A percentile compares a stretch with the other conserved stretches of the same genome.
These are phyloP conservation scores for Thermothielavioides terrestris DNA, from an alignment of 495 filamentous ascomycete species.

Conservation along the genomic window DNA sequence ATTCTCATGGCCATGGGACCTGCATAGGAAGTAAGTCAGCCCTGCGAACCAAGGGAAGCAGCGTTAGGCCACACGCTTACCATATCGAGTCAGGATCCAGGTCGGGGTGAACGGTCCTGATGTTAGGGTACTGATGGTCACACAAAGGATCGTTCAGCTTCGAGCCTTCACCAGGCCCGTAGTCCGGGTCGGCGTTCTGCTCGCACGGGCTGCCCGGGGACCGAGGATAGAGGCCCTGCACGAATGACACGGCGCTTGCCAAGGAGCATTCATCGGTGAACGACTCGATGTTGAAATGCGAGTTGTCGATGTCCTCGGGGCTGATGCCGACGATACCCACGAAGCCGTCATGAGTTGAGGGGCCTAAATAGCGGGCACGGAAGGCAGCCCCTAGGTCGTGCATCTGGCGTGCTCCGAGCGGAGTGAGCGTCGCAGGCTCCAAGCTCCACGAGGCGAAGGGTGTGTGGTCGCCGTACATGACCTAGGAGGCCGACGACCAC, in stretches of 20 bases:
- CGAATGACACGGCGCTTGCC: constrained; percentile 30
- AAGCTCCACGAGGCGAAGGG: constrained; percentile 17
- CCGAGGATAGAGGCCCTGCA: constrained; percentile 39
- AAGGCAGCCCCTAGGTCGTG: constrained; percentile 28
- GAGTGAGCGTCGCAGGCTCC: constrained; percentile 25
- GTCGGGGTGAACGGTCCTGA: constrained; percentile 17
- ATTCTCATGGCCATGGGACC: constrained; percentile 25
- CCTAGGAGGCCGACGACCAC: constrained; percentile 37
- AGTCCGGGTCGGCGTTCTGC: constrained; percentile 12
- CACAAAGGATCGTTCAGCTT: constrained; percentile 29
- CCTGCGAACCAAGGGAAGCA: too few relatives aligned
- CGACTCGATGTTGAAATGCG: constrained; percentile 28
- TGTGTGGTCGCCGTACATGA: constrained; percentile 36
- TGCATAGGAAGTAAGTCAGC: constrained; percentile 1
- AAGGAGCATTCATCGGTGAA: constrained; percentile 26
- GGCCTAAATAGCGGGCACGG: constrained; percentile 30
- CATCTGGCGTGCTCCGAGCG: constrained; percentile 35
- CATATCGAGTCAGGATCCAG: constrained; percentile 29
- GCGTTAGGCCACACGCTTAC: constrained; percentile 13
- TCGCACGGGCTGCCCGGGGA: constrained; percentile 8
- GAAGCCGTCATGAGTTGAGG: constrained; percentile 13
- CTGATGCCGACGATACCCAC: constrained; percentile 29
- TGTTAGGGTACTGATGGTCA: constrained; percentile 38
- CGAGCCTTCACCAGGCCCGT: constrained; percentile 26
- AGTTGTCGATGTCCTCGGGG: constrained; percentile 30